Conservation (phyloP, 495 filamentous ascomycete species). For the Lophium mytilinum region DNA sequence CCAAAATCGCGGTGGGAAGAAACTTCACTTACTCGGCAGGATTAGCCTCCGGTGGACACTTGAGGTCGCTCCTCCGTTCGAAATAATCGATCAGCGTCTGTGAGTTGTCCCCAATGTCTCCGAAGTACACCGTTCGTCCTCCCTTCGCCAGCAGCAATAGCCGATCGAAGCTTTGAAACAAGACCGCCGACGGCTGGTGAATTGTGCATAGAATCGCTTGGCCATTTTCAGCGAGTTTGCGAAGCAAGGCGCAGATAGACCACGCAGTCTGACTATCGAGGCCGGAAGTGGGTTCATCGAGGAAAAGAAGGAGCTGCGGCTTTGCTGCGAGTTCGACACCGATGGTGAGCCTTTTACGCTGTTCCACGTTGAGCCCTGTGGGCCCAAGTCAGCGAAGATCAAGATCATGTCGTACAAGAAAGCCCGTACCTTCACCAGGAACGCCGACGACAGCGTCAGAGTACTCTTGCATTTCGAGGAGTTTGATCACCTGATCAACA, state of each 20-base stretch:
- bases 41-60: constrained; percentile 65
- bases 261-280: constrained; percentile 12
- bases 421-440: constrained; percentile 5
- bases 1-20: constrained; percentile 42
- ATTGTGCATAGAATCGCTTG: constrained; percentile 88
- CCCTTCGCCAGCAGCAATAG: constrained; percentile 71
- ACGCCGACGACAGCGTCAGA: constrained; percentile 22
- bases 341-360: constrained; percentile 24
- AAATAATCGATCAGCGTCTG: constrained; percentile 67
- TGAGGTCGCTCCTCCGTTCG: constrained; percentile 61
- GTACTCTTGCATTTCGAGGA: constrained; percentile 20
- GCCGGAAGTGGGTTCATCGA: constrained; percentile 64
- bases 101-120: constrained; percentile 74
- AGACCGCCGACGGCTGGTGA: constrained; percentile 79
- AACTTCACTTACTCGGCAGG: constrained; percentile 80
- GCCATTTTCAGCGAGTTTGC: constrained; percentile 69
- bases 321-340: constrained; percentile 23
- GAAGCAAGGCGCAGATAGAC: constrained; percentile 61
- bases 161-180: constrained; percentile 84
- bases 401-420: too few relatives aligned
- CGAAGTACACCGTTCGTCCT: constrained; percentile 82
- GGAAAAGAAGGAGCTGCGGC: constrained; percentile 22
- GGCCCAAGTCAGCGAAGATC: neutral
- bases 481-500: constrained; percentile 17
- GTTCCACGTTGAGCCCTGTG: constrained; percentile 19